A percentile compares a stretch with the other conserved stretches of the same genome.
These are phyloP conservation scores for Turritis glabra DNA, from an alignment of 345 rosid genomes.

Conservation along the genomic window DNA sequence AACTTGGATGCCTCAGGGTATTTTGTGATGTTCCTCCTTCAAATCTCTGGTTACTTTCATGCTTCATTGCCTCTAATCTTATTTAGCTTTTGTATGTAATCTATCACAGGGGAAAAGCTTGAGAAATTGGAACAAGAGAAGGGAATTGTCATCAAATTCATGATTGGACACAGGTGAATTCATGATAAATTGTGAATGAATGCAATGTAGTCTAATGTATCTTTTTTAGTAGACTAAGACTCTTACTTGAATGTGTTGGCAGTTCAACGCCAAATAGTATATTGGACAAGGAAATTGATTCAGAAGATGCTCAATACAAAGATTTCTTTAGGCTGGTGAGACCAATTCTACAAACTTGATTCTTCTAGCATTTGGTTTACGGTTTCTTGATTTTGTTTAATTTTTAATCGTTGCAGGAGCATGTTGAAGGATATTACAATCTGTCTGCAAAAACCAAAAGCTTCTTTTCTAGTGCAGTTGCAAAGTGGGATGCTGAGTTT, in stretches of 20 bases:
- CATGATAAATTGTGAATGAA: not conserved
- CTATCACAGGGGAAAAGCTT: constrained; percentile 67
- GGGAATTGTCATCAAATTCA: constrained; percentile 83
- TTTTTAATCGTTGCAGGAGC: constrained; percentile 53
- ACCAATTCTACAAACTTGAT: not conserved
- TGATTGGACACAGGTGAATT: constrained; percentile 93
- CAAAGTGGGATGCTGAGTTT: constrained; percentile 93
- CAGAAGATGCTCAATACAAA: constrained; percentile 87
- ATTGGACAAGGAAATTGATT: constrained; percentile 91
- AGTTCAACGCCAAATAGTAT: constrained; percentile 83
- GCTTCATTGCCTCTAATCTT: constrained; percentile 13
- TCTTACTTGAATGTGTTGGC: constrained; percentile 29
- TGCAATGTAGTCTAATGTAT: not conserved
- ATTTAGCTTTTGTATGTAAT: not conserved
- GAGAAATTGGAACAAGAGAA: constrained; percentile 81
- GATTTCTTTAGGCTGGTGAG: constrained; percentile 95
- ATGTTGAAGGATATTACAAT: constrained; percentile 95
- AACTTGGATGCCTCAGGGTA: constrained; percentile 99
- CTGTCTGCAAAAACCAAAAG: constrained; percentile 92
- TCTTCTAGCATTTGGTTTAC: not conserved
- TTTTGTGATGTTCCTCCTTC: constrained; percentile 7
- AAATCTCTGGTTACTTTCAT: constrained; percentile 1
- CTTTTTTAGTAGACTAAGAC: not conserved
- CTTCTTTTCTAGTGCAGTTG: constrained; percentile 86
- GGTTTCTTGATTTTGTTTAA: not conserved